Base-by-base conservation (phyloP, 2,329 filamentous ascomycete species). In the Kalmusia sp. region DNA sequence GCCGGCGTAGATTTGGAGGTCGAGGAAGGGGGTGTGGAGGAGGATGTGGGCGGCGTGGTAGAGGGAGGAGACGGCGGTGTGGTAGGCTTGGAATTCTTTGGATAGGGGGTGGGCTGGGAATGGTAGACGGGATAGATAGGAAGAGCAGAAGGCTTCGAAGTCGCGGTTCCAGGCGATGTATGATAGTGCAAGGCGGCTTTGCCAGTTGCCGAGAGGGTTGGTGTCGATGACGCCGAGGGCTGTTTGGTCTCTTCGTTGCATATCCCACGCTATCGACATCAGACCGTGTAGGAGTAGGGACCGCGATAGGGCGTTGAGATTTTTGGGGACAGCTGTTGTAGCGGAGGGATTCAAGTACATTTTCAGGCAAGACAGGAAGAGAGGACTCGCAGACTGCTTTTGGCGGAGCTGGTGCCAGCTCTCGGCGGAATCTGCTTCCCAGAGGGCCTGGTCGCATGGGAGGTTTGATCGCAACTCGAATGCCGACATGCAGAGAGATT, bases 401-500 rank as follows among this genome's bases (percentile, higher is more conserved):
- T 71, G 58, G 1, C 77, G 76, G 6, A 77, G 58, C 1, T 76
- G 74, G 1, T 74, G 72, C 84, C 84, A 85, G 30, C 79, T 76
- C 6, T 77, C 73, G 0, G 83, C 79, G 0, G 82, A 79, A 1
- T 76, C 68, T 2, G 85, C 84, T 64, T 87, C 84, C 85, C 85
- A 88, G 0, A 82, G 61, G 0, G 74, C 65, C 44, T 84, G 77
- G 34, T 79, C 76, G 60, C 83, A 87, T 0, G 85, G 85, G 2
- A 87, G 67, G 2, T 79, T 76, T 0, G 84, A 78, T 0, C 83
- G 79, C 1, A 88, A 76, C 60, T 87, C 85, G 44, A 87, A 87
- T 0, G 84, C 83, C 1, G 84, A 87, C 84, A 87, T 87, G 69
- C 85, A 87, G 0, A 88, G 77, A 4, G 83, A 86, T 62, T 87